Evolutionary conservation across 164 flowering plant genomes (phyloP), one percentile per base, ranked within the genome.

Genomic region (Sedum album): DNA sequence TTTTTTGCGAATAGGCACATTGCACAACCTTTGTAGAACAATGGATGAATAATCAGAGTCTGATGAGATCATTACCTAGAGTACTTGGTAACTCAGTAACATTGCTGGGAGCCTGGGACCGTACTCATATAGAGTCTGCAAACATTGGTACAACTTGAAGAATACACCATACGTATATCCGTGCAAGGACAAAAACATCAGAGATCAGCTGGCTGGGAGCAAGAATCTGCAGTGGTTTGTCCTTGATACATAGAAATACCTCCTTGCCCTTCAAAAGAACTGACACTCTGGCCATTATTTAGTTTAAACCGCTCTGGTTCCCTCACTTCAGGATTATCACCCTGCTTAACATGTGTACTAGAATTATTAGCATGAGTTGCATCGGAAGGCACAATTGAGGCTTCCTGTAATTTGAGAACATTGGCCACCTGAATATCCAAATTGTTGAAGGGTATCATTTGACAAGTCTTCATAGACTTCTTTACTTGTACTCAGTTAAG

Each of bases 181-280:
- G 60, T 70, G 76, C 72, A 80, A 28, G 82, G 83, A 71, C 85
- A 83, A 67, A 76, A 83, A 31, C 81, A 70, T 74, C 76, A 76
- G 48, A 20, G n/a, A 13, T 18, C 71, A 9, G 69, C 48, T 31
- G 76, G 67, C 64, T 62, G 23, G 53, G 78, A 75, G 61, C 75
- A 51, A 65, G 78, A 79, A 71, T 71, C 39, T 42, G 74, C 49
- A 51, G 73, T 74, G 17, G 71, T 53, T 62, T 76, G 77, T 75
- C 75, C 5, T 26, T 55, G 60, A 55, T 8, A 8, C 10, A 13
- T 55, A 26, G 30, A 55, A 9, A 8, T 23, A 55, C 30, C 31
- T 28, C 31, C 60, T 15, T 53, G 60, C 60, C 2, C 60, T 2
- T 30, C 60, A 53, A 30, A 28, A 23, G 60, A 9, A 8, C 25